These are phyloP conservation scores for Camillea tinctor DNA, from an alignment of 2,329 filamentous ascomycete genomes.

Conservation along the genomic window DNA sequence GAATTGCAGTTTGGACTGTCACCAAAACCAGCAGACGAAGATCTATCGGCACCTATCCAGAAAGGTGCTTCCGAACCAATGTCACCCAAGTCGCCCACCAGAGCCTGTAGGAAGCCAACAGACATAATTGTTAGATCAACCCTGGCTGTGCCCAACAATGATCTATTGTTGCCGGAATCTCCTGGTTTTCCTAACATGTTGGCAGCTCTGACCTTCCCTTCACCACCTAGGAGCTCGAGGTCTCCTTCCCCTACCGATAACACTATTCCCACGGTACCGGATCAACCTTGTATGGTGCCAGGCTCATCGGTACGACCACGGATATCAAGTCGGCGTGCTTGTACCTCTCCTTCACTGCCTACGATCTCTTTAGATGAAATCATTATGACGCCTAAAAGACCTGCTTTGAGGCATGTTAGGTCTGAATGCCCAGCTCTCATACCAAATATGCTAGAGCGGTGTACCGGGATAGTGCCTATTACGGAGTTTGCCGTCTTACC, in stretches of 20 bases:
- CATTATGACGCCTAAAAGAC: slow-evolving; percentile 18
- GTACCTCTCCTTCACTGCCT: slow-evolving; percentile 10
- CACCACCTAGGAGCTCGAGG: slow-evolving; percentile 23
- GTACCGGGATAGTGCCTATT: neutral
- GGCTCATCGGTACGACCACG: slow-evolving; percentile 15
- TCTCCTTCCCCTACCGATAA: slow-evolving; percentile 22
- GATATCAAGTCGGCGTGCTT: slow-evolving; percentile 23
- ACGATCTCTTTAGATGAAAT: slow-evolving; percentile 25
- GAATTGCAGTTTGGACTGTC: neutral
- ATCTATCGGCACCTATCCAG: neutral
- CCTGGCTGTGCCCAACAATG: slow-evolving; percentile 20
- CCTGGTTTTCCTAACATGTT: slow-evolving; percentile 32
- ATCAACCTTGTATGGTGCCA: neutral
- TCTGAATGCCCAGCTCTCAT: neutral
- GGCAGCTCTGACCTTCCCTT: slow-evolving; percentile 28
- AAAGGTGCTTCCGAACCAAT: neutral
- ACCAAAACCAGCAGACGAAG: neutral
- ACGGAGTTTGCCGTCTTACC: neutral
- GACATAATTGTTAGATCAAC: slow-evolving; percentile 10
- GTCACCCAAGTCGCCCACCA: neutral
- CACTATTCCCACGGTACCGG: slow-evolving; percentile 6
- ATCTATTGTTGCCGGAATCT: slow-evolving; percentile 23
- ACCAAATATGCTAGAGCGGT: neutral
- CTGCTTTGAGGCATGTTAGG: slow-evolving; percentile 1
- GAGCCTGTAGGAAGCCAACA: slow-evolving; percentile 4